A percentile compares a stretch with the other conserved stretches of the same genome.
These are phyloP conservation scores for Talaromyces sp. DNA, from an alignment of 2,329 filamentous ascomycete species.

Conservation along the genomic window DNA sequence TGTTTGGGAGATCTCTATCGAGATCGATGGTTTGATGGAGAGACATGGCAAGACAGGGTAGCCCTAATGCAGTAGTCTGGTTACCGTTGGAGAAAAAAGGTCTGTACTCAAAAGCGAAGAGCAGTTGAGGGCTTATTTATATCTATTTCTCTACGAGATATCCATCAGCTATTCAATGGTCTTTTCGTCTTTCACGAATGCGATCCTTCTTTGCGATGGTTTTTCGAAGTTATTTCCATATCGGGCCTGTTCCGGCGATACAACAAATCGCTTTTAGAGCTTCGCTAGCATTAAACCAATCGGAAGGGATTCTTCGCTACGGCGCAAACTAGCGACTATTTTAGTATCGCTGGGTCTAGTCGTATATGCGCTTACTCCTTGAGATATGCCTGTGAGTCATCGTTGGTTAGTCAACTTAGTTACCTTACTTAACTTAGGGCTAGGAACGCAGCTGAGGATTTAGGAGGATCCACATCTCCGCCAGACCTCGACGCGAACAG, in stretches of 20 bases:
- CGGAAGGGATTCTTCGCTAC: background rate
- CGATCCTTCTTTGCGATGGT: background rate
- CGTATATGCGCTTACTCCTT: too few relatives aligned
- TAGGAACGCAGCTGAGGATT: background rate
- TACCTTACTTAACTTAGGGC: background rate
- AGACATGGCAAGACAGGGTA: background rate
- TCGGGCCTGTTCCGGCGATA: background rate
- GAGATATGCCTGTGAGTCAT: conserved; percentile 4
- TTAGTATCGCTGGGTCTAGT: background rate
- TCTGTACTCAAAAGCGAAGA: background rate
- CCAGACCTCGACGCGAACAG: background rate
- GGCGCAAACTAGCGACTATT: background rate
- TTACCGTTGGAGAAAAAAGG: background rate
- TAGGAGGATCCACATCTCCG: background rate
- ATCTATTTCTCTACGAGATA: background rate
- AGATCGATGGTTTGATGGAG: conserved; percentile 9
- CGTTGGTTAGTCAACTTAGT: background rate
- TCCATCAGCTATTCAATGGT: background rate
- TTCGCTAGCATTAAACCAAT: conserved; percentile 2
- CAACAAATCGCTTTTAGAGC: conserved; percentile 2
- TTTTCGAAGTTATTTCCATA: background rate
- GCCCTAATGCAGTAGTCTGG: background rate
- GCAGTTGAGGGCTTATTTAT: background rate
- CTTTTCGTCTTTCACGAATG: background rate
- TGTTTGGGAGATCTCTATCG: conserved; percentile 2